These are phyloP conservation scores for Tubosaeta sp. DNA, from an alignment of 768 basidiomycete genomes.

Conservation along the genomic window DNA sequence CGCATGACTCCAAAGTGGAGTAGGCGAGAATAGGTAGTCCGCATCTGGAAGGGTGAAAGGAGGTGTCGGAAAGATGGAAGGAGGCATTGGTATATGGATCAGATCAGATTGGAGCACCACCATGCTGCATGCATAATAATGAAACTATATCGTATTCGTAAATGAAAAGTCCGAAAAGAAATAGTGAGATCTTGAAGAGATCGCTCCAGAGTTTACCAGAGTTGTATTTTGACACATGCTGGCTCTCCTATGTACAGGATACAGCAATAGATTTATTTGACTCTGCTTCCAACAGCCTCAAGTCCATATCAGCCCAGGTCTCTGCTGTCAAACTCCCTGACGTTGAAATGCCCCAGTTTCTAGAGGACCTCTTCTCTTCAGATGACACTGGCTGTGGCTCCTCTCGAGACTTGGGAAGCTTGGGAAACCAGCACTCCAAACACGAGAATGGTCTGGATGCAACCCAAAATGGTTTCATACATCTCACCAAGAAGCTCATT, in stretches of 20 bases:
- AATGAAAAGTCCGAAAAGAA: too few species aligned
- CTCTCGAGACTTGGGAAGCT: conserved; percentile 35
- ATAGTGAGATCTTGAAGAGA: too few species aligned
- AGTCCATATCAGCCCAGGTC: conserved; percentile 53
- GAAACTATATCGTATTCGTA: too few species aligned
- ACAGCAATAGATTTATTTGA: conserved; percentile 58
- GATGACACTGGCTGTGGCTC: conserved; percentile 27
- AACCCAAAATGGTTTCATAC: conserved; percentile 82
- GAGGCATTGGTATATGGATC: too few species aligned
- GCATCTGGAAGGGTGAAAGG: too few species aligned
- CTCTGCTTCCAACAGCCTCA: conserved; percentile 67
- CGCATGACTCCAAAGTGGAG: too few species aligned
- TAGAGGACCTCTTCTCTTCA: conserved; percentile 57
- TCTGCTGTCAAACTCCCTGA: conserved; percentile 56
- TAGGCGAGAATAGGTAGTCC: too few species aligned
- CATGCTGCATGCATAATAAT: too few species aligned
- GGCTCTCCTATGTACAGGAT: conserved; percentile 63
- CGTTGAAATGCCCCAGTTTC: conserved; percentile 59
- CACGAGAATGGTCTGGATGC: conserved; percentile 34
- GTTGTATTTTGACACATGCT: too few species aligned
- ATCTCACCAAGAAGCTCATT: conserved; percentile 91
- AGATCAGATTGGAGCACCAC: too few species aligned
- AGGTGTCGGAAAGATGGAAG: too few species aligned
- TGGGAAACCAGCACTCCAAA: conserved; percentile 31
- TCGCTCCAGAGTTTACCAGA: too few species aligned